phyloP scores from a whole-genome alignment of 2,329 filamentous ascomycete species.

The Claviceps quebecensis region DNA sequence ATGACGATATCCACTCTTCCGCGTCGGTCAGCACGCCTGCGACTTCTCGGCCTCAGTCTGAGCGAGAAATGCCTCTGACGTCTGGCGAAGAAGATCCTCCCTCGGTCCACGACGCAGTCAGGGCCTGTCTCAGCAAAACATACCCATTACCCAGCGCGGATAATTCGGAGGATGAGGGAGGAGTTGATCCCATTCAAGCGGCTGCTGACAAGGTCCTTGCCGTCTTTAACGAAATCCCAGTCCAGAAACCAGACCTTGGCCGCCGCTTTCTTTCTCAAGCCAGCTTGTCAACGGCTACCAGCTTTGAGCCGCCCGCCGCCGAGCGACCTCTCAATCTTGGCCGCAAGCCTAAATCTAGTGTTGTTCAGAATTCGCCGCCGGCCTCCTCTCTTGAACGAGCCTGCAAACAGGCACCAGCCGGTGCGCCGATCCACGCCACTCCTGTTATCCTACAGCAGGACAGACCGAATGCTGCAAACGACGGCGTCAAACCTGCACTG shows the following conservation, averaged over 20 bases:
- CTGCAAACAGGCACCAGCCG: slow-evolving; percentile 7
- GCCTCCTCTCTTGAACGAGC: slow-evolving; percentile 12
- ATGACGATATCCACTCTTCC: slow-evolving; percentile 22
- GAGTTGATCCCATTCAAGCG: slow-evolving; percentile 7
- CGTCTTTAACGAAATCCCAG: slow-evolving; percentile 9
- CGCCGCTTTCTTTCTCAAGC: slow-evolving; percentile 8
- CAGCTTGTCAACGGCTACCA: slow-evolving; percentile 5
- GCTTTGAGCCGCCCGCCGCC: slow-evolving; percentile 23
- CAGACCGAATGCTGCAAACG: background rate
- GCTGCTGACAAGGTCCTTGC: slow-evolving; percentile 10
- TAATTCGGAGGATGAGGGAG: slow-evolving; percentile 6
- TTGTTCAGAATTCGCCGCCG: background rate
- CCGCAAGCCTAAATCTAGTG: slow-evolving; percentile 8
- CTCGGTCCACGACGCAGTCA: slow-evolving; percentile 1
- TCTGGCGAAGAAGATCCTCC: slow-evolving; percentile 3
- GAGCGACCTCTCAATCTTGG: slow-evolving; percentile 22
- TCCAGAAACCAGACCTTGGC: slow-evolving; percentile 5
- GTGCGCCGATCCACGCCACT: slow-evolving; percentile 7
- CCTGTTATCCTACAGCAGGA: slow-evolving; percentile 6
- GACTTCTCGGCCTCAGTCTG: slow-evolving; percentile 26
- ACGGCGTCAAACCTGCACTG: background rate
- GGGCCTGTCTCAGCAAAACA: background rate
- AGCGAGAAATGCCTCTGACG: slow-evolving; percentile 16
- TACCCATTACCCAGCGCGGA: slow-evolving; percentile 2
- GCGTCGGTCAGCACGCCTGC: slow-evolving; percentile 25